Percentiles rank a stretch among this genome's conserved stretches.
Conservation (phyloP, 2,329 filamentous ascomycete genomes). For the Cercospora beticola region DNA sequence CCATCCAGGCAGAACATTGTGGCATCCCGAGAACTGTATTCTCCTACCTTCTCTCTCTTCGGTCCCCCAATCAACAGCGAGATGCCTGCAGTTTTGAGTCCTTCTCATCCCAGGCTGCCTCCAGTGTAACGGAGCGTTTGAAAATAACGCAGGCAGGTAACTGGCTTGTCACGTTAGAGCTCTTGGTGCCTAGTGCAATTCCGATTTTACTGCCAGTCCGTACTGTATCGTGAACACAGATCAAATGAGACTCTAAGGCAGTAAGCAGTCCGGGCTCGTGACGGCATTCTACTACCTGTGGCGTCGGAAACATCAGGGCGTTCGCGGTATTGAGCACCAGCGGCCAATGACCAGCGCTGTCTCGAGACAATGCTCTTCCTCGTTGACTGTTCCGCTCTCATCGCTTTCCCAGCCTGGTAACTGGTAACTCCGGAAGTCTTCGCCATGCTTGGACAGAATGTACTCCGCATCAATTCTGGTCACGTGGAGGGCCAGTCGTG, state of each 20-base stretch:
- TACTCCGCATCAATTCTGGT: neutral
- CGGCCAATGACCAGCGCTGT: neutral
- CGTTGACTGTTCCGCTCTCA: neutral
- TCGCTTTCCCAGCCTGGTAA: neutral
- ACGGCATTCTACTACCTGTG: neutral
- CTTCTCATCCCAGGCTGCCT: neutral
- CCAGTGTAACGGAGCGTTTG: neutral
- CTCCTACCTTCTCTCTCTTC: neutral
- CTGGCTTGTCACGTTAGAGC: neutral
- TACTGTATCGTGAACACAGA: neutral
- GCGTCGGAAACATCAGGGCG: neutral
- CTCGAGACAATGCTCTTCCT: neutral
- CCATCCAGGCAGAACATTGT: neutral
- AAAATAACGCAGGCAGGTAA: too few relatives aligned
- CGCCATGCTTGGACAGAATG: neutral
- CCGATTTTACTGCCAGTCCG: neutral
- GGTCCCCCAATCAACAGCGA: too few relatives aligned
- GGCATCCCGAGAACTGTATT: neutral
- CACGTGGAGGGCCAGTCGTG: neutral
- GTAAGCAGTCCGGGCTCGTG: neutral
- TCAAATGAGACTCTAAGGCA: neutral
- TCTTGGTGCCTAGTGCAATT: neutral
- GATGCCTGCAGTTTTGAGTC: too few relatives aligned
- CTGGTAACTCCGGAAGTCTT: neutral
- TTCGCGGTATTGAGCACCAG: neutral